Evolutionary conservation across 1,139 yeast genomes (phyloP), one percentile per base, ranked within the genome.

Genomic region (Entelexis sorbosivorans): DNA sequence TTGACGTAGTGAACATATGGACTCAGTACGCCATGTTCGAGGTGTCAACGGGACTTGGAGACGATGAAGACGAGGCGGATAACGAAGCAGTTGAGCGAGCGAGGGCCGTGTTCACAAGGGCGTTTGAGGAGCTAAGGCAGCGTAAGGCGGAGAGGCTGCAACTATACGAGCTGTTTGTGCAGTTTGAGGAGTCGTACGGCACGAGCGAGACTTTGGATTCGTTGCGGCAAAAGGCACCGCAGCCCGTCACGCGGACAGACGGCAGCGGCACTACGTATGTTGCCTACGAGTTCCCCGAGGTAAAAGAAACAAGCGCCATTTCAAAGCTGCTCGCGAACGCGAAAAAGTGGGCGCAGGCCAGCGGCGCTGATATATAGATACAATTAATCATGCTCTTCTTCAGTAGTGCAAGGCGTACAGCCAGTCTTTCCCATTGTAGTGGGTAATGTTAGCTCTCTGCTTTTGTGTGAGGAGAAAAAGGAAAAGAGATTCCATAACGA

Each of bases 1-100:
- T 66, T 34, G 71, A 77, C 8, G 67, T 71, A 22, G 47, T 51
- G 8, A 38, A 46, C 44, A 66, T 73, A 1, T 85, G 94, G 91
- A 74, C 84, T 9, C 72, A 80, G 17, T 74, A 71, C 60, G 94
- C 95, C 2, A 67, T 79, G 56, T 82, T 82, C 63, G 95, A 87
- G 62, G 70, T 84, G 1, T 71, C 81, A 1, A 49, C 75, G 1
- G 53, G 56, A 2, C 56, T 56, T 2, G 65, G 59, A 48, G 56
- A 61, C 49, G 59, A 59, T 50, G 73, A 35, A 2, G 33, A 13
- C 68, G 20, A 71, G n/a, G 70, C 67, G 26, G 70, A 75, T 29
- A 81, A 74, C 52, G 73, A 78, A 47, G 73, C 73, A 33, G 66
- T 76, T 48, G 70, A 65, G 13, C 72, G 73, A 5, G 75, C 85